Base-by-base conservation (phyloP, 352 stramenopile species). In the Pythium rishiriense region DNA sequence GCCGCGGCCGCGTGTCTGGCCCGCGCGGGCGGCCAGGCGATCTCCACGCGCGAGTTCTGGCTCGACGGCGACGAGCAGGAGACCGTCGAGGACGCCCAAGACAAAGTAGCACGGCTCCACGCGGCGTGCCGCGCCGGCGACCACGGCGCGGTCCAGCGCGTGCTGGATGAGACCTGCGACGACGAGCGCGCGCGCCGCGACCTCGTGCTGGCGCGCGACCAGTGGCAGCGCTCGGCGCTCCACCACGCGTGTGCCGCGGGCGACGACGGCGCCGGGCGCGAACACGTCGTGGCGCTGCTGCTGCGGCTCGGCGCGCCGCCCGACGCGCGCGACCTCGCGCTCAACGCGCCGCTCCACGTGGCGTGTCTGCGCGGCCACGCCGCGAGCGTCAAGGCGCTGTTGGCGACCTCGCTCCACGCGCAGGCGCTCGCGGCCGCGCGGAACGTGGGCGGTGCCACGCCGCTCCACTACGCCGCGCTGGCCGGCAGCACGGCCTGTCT, bases 341-440 rank as follows among this genome's bases (percentile, higher is more conserved):
- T 80, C 48, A 71, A 85, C 37, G 87, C 80, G 9, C 73, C 83
- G 17, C 66, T 91, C 22, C 83, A 91, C 42, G 28, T 88, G 43
- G 80, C 83, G 25, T 90, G 83, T 57, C 68, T 81, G 9, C 42
- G 74, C 14, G 49, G 59, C n/a, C 69, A 87, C 33, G 52, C 47
- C 0, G 53, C 39, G 7, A 66, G 48, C 26, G 72, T 77, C 4
- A 62, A 74, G 19, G 39, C 25, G 14, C 51, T 83, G 14, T 28
- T 80, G 17, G 51, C 65, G 14, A 35, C 66, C 2, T 56, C 47
- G 17, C n/a, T 35, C 11, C 11, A 33, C 54, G 57, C 8, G 14
- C 46, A 62, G 25, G 54, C 60, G 57, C 61, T 61, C 70, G 74
- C 60, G 22, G 66, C 31, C 7, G 64, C 56, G 12, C 64, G 58